Evolutionary conservation across 1,139 yeast genomes (phyloP).

Genomic region (Hyphopichia fennica): DNA sequence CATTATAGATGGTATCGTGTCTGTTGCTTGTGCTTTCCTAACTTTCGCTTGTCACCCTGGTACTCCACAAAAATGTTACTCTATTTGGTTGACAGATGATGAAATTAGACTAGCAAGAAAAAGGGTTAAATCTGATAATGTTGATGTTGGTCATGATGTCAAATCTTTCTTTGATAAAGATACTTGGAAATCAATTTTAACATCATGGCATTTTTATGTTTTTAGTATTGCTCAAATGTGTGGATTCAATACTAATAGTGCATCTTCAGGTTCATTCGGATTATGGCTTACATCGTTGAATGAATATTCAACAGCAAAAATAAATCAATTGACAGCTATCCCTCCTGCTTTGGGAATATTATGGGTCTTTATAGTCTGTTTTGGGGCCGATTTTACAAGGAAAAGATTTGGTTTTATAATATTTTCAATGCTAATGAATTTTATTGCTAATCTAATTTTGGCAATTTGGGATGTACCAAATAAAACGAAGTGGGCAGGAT

Average conservation of each 20-base stretch:
- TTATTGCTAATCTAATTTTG: conserved; percentile 30
- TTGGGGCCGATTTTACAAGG: conserved; percentile 29
- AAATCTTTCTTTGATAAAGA: conserved; percentile 21
- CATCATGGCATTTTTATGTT: conserved; percentile 27
- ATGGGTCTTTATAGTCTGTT: conserved; percentile 39
- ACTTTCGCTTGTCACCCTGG: conserved; percentile 30
- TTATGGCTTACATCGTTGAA: conserved; percentile 51
- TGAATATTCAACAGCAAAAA: conserved; percentile 34
- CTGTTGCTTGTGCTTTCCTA: conserved; percentile 21
- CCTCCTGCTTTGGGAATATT: conserved; percentile 55
- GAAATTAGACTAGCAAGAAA: conserved; percentile 24
- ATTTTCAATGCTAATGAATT: conserved; percentile 27
- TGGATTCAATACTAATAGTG: conserved; percentile 38
- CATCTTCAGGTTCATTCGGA: conserved; percentile 42
- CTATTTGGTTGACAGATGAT: conserved; percentile 28
- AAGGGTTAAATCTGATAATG: conserved; percentile 24
- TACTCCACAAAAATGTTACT: conserved; percentile 27
- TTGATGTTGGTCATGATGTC: conserved; percentile 18
- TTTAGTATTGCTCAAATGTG: conserved; percentile 19
- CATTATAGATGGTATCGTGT: conserved; percentile 27
- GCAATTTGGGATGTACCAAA: conserved; percentile 42
- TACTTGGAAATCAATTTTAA: conserved; percentile 22
- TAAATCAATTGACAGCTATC: conserved; percentile 42
- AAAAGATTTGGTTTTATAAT: conserved; percentile 26
- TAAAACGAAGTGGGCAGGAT: conserved; percentile 39